These are phyloP conservation scores for Colletotrichum sp. DNA, from an alignment of 2,329 filamentous ascomycete species.

Conservation along the genomic window DNA sequence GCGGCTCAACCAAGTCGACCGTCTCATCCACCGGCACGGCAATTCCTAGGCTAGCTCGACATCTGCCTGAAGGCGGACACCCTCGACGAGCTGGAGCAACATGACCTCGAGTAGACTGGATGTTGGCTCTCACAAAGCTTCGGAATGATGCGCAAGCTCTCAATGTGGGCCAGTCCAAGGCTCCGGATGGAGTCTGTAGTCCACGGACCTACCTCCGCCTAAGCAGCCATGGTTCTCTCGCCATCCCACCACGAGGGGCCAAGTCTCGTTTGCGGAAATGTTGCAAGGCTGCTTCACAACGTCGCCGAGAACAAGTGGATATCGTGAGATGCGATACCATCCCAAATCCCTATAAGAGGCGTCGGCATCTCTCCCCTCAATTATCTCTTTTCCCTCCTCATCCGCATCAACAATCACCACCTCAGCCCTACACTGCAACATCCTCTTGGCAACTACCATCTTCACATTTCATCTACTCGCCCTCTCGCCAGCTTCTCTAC, in stretches of 20 bases:
- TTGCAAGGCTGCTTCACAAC: not conserved
- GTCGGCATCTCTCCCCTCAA: not conserved
- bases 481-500: not conserved
- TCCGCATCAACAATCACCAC: not conserved
- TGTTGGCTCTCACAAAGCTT: not conserved
- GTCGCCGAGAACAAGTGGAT: not conserved
- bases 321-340: not conserved
- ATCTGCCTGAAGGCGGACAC: not conserved
- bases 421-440: not conserved
- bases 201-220: not conserved
- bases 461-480: not conserved
- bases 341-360: constrained; percentile 9
- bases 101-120: not conserved
- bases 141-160: not conserved
- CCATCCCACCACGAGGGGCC: not conserved
- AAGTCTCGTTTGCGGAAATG: not conserved
- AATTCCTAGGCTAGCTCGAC: not conserved
- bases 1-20: not conserved
- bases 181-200: not conserved
- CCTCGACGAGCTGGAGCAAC: not conserved
- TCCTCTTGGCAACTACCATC: not conserved
- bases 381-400: not conserved
- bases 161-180: not conserved
- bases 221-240: not conserved
- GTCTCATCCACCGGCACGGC: not conserved